A percentile compares a stretch with the other conserved stretches of the same genome.
Evolutionary conservation across 1,284 basidiomycete genomes (phyloP).

Genomic region (Trametes sp.): DNA sequence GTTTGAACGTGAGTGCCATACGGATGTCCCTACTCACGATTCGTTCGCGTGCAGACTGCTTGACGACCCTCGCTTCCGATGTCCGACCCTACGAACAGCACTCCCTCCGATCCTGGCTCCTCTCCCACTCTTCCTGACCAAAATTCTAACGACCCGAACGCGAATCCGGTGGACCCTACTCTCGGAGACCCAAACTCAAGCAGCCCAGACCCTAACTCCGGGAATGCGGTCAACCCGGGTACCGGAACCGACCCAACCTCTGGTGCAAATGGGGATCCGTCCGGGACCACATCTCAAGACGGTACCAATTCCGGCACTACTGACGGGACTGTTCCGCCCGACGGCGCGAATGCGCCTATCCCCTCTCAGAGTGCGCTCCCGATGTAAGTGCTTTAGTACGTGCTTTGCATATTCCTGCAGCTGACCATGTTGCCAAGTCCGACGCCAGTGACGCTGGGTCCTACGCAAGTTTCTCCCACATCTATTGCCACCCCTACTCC

Average conservation of each 20-base stretch:
- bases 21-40: background rate
- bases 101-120: slow-evolving; percentile 19
- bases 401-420: background rate
- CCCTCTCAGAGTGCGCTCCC: background rate
- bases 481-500: background rate
- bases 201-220: slow-evolving; percentile 2
- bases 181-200: slow-evolving; percentile 11
- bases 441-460: background rate
- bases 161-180: background rate
- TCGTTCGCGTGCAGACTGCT: background rate
- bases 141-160: slow-evolving; percentile 1
- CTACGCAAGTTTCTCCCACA: background rate
- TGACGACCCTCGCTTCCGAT: slow-evolving; percentile 16
- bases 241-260: background rate
- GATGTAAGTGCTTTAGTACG: background rate
- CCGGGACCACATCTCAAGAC: background rate
- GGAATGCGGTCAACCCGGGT: background rate
- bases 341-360: background rate
- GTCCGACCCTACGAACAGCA: slow-evolving; percentile 21
- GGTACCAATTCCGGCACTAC: slow-evolving; percentile 3
- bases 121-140: slow-evolving; percentile 4
- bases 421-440: background rate
- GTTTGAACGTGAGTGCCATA: background rate
- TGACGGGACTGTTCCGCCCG: background rate
- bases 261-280: background rate